Conservation (phyloP, 116 monocot genomes). For the Trichopus zeylanicus region DNA sequence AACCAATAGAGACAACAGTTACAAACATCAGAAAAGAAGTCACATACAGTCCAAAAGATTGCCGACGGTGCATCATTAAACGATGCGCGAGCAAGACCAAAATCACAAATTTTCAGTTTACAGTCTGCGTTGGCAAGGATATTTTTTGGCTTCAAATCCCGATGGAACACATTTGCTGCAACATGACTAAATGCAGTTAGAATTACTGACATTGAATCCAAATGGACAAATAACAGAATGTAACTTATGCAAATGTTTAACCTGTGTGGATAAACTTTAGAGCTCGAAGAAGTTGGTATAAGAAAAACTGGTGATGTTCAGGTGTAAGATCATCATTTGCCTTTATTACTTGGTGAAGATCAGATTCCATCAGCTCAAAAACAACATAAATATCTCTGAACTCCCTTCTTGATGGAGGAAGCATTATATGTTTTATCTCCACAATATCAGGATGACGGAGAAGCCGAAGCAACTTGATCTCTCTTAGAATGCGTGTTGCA, state of each 20-base stretch:
- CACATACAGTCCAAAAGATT: slow-evolving; percentile 43
- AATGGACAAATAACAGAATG: background rate
- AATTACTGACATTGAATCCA: background rate
- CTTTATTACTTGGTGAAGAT: slow-evolving; percentile 33
- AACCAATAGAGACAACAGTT: background rate
- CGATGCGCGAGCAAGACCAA: slow-evolving; percentile 35
- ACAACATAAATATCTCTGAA: slow-evolving; percentile 37
- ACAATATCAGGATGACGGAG: slow-evolving; percentile 31
- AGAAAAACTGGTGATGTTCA: slow-evolving; percentile 35
- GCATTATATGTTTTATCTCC: slow-evolving; percentile 38
- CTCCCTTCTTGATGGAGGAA: slow-evolving; percentile 30
- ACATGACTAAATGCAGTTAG: slow-evolving; percentile 3
- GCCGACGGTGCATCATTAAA: slow-evolving; percentile 44
- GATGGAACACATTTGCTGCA: slow-evolving; percentile 64
- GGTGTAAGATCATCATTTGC: slow-evolving; percentile 39
- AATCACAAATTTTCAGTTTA: slow-evolving; percentile 48
- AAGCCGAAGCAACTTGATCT: slow-evolving; percentile 34
- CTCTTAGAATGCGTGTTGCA: slow-evolving; percentile 29
- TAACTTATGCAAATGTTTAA: background rate
- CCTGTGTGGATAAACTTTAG: slow-evolving; percentile 37
- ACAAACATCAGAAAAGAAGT: background rate
- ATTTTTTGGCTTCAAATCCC: slow-evolving; percentile 70
- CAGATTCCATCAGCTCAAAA: slow-evolving; percentile 36
- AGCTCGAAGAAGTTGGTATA: slow-evolving; percentile 31
- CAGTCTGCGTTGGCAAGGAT: slow-evolving; percentile 59